Base-by-base conservation (phyloP, 83 land plant genomes). In the Diphasiastrum complanatum region DNA sequence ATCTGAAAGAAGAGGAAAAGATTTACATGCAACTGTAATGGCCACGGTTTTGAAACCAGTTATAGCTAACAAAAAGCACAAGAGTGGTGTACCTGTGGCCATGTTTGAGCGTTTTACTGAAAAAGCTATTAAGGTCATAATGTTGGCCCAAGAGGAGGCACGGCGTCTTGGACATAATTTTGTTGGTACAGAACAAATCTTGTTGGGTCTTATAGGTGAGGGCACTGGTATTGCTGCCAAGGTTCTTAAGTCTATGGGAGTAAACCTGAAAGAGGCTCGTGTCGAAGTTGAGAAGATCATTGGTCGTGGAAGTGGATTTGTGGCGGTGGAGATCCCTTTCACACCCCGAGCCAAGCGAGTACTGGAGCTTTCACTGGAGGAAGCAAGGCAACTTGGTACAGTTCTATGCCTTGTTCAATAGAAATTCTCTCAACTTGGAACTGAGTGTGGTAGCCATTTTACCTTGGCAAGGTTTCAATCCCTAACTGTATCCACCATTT, bases 211-310 rank as follows among this genome's bases (percentile, higher is more conserved):
- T 34, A 89, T 85, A 47, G 96, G 96, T 45, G 96, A 89, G 75
- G 96, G 96, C 14, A 89, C 96, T 35, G 96, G 96, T 8, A 89
- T 89, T 75, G 96, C 96, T 59, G 91, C 91, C n/a, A 85, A 89
- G 70, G 96, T 89, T 49, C 61, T 89, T 36, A 89, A 89, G 56
- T 85, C 96, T 33, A 85, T 89, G 87, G 96, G 96, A 58, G 85
- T 89, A 40, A 85, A 81, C 67, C 69, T 89, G 38, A 89, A 89
- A 50, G 96, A 89, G 72, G 91, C 96, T 8, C 86, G 91, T 22
- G 84, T 85, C 14, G 96, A 85, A 63, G 96, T 89, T 20, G 91
- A 89, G 67, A 89, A 89, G 75, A 89, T 89, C 49, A 89, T 89
- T 62, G 91, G 96, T 14, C 77, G 91, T 38, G 91, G 96, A 5